Evolutionary conservation across 139 green algal genomes (phyloP).

Genomic region (Astrephomene gubernaculifera): DNA sequence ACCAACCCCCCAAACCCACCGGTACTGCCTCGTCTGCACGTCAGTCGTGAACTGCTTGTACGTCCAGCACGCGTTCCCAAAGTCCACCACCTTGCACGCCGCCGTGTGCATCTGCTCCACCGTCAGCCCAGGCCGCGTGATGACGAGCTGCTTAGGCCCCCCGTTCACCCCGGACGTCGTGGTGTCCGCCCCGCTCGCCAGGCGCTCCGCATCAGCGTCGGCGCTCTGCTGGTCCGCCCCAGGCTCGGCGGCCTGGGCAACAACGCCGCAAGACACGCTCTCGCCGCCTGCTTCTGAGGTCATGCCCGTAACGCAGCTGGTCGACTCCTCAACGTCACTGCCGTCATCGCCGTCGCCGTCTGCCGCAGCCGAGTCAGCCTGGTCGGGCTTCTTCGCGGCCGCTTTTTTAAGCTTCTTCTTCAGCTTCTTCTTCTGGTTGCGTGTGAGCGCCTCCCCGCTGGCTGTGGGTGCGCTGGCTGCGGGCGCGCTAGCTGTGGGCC

Average conservation of each 20-base stretch:
- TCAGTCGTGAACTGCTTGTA: conserved; percentile 98
- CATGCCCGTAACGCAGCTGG: not conserved
- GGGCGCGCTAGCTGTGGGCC: not conserved
- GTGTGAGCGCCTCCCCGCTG: conserved; percentile 67
- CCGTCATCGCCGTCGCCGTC: conserved; percentile 5
- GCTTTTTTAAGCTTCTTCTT: conserved; percentile 85
- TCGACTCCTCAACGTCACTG: conserved; percentile 28
- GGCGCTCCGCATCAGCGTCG: not conserved
- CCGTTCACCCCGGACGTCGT: not conserved
- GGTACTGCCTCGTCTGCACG: conserved; percentile 98
- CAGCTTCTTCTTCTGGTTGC: conserved; percentile 95
- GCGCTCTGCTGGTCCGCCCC: no score
- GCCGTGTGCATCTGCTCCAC: conserved; percentile 64
- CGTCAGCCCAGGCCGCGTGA: conserved; percentile 51
- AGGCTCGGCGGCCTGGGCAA: no score
- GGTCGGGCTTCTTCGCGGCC: conserved; percentile 41
- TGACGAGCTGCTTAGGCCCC: conserved; percentile 10
- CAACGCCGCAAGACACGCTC: not conserved
- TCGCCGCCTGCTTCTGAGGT: not conserved
- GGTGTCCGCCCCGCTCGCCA: conserved; percentile 36
- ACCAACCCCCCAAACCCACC: conserved; percentile 65
- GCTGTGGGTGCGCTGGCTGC: conserved; percentile 16
- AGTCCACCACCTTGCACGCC: conserved; percentile 94
- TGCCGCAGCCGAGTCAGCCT: conserved; percentile 8
- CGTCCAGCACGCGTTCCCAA: conserved; percentile 99